Evolutionary conservation across 2,329 filamentous ascomycete species (phyloP).

Genomic region (Pyrenophora graminea): DNA sequence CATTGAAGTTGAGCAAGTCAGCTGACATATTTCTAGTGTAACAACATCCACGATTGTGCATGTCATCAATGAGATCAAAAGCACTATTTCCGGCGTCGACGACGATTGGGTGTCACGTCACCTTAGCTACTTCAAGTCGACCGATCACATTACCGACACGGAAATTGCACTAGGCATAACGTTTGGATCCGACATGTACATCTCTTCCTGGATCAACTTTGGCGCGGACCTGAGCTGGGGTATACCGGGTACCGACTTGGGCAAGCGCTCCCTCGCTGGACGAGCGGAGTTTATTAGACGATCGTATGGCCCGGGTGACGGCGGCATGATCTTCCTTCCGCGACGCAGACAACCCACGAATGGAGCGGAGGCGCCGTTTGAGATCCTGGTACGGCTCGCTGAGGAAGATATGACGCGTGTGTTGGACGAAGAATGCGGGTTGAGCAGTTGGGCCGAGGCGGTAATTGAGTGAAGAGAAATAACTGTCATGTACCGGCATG

Average conservation of each 20-base stretch:
- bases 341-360: conserved; percentile 29
- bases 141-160: conserved; percentile 36
- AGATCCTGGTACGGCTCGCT: conserved; percentile 41
- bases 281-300: conserved; percentile 42
- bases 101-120: conserved; percentile 39
- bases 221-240: conserved; percentile 39
- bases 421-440: conserved; percentile 33
- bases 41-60: conserved; percentile 35
- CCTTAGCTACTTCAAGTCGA: conserved; percentile 37
- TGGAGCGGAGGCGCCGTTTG: conserved; percentile 38
- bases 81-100: conserved; percentile 35
- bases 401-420: conserved; percentile 41
- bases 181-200: conserved; percentile 41
- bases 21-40: conserved; percentile 32
- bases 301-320: conserved; percentile 36
- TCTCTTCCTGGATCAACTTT: conserved; percentile 44
- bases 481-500: neutral
- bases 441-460: conserved; percentile 35
- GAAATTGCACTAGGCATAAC: conserved; percentile 35
- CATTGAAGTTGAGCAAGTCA: conserved; percentile 1
- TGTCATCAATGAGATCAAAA: conserved; percentile 33
- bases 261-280: conserved; percentile 27
- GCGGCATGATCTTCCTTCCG: conserved; percentile 44
- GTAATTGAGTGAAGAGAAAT: conserved; percentile 25
- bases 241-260: conserved; percentile 40